Percentiles rank a stretch among this genome's conserved stretches.
These are phyloP conservation scores for Diaporthe destruens DNA, from an alignment of 2,329 filamentous ascomycete species.

Conservation along the genomic window DNA sequence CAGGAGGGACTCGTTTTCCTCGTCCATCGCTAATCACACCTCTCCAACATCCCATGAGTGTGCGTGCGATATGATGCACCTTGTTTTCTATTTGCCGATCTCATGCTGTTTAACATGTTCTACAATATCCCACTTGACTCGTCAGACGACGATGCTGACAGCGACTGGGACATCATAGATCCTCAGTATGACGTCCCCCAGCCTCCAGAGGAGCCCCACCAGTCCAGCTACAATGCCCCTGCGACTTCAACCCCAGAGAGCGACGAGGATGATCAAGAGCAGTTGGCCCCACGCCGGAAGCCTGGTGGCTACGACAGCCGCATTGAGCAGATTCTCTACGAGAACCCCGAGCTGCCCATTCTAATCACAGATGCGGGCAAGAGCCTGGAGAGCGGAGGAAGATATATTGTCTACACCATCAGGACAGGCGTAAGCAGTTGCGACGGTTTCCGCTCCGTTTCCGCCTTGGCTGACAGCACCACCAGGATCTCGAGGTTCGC, in stretches of 20 bases:
- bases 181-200: slow-evolving; percentile 74
- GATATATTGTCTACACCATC: slow-evolving; percentile 98
- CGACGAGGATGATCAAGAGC: slow-evolving; percentile 62
- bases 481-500: slow-evolving; percentile 91
- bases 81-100: slow-evolving; percentile 33
- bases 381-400: slow-evolving; percentile 89
- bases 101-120: slow-evolving; percentile 51
- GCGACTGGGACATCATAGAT: slow-evolving; percentile 61
- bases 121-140: slow-evolving; percentile 53
- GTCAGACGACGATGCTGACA: slow-evolving; percentile 56
- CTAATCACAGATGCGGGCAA: slow-evolving; percentile 96
- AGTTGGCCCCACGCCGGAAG: slow-evolving; percentile 71
- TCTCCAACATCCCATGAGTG: slow-evolving; percentile 70
- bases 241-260: slow-evolving; percentile 51
- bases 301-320: slow-evolving; percentile 93
- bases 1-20: slow-evolving; percentile 83
- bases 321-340: slow-evolving; percentile 97
- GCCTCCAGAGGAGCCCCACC: slow-evolving; percentile 62
- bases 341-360: slow-evolving; percentile 90
- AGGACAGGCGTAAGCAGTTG: slow-evolving; percentile 80
- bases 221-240: slow-evolving; percentile 34
- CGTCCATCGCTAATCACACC: slow-evolving; percentile 73
- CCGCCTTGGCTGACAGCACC: slow-evolving; percentile 19
- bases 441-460: neutral
- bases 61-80: slow-evolving; percentile 57